These are phyloP conservation scores for Kodamaea neixiangensis DNA, from an alignment of 805 yeast species.

Conservation along the genomic window DNA sequence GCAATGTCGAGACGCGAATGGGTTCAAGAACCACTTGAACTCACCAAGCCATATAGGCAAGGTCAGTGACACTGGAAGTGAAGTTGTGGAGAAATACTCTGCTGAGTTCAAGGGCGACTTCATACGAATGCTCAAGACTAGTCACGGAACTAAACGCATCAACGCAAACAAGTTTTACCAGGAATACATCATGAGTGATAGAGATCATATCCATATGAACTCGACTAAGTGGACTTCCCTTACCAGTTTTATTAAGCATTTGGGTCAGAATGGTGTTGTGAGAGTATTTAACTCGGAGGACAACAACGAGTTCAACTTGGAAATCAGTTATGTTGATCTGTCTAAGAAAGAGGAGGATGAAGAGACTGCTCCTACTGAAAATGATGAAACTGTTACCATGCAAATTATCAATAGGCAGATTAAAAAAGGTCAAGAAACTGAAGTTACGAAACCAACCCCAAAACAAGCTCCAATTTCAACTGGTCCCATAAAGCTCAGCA, in stretches of 20 bases:
- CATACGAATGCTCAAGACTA: constrained; percentile 55
- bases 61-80: constrained; percentile 43
- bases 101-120: constrained; percentile 63
- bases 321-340: constrained; percentile 31
- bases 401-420: constrained; percentile 56
- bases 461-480: constrained; percentile 2
- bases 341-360: constrained; percentile 42
- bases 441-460: constrained; percentile 1
- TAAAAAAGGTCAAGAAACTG: constrained; percentile 36
- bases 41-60: constrained; percentile 76
- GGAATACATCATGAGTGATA: constrained; percentile 74
- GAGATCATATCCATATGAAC: constrained; percentile 86
- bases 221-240: constrained; percentile 80
- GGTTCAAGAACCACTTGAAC: constrained; percentile 84
- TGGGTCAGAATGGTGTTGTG: constrained; percentile 59
- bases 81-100: constrained; percentile 61
- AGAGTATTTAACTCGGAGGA: constrained; percentile 42
- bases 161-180: constrained; percentile 87
- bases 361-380: constrained; percentile 27
- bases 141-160: constrained; percentile 80
- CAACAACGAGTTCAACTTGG: constrained; percentile 39
- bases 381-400: constrained; percentile 48
- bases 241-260: constrained; percentile 62
- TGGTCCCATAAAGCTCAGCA: constrained; percentile 24
- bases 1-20: constrained; percentile 96